These are phyloP conservation scores for Baudoinia panamericana DNA, from an alignment of 495 filamentous ascomycete genomes.

Conservation along the genomic window DNA sequence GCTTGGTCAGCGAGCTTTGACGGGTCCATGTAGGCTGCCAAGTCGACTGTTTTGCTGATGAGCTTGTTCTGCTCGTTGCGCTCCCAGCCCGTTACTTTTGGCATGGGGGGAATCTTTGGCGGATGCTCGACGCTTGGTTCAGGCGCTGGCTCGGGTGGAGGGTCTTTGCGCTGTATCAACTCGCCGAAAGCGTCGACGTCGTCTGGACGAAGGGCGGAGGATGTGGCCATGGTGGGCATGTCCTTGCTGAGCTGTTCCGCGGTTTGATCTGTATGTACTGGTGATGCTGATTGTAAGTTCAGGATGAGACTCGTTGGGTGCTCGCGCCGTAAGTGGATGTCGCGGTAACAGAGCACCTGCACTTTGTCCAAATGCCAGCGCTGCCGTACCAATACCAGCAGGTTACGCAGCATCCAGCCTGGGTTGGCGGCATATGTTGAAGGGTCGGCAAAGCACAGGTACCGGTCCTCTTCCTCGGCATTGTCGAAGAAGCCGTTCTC, in stretches of 20 bases:
- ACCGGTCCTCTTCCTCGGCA: constrained; percentile 54
- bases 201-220: constrained; percentile 8
- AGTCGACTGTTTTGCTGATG: constrained; percentile 57
- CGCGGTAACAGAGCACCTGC: constrained; percentile 83
- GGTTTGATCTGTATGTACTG: constrained; percentile 10
- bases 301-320: constrained; percentile 70
- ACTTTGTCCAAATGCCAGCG: constrained; percentile 64
- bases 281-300: constrained; percentile 43
- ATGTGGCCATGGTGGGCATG: constrained; percentile 6
- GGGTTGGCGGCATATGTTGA: constrained; percentile 77
- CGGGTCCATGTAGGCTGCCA: constrained; percentile 88
- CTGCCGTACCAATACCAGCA: constrained; percentile 71
- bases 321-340: constrained; percentile 59
- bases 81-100: constrained; percentile 92
- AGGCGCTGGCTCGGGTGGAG: constrained; percentile 18
- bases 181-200: constrained; percentile 17
- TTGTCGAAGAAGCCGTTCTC: constrained; percentile 79
- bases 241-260: constrained; percentile 19
- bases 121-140: constrained; percentile 4
- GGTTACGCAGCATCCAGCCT: constrained; percentile 84
- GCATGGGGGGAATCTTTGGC: constrained; percentile 39
- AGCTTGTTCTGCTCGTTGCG: constrained; percentile 64
- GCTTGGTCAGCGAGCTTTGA: constrained; percentile 75
- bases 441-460: constrained; percentile 77
- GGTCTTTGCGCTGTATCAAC: constrained; percentile 10